Base-by-base conservation (phyloP, 2,329 filamentous ascomycete genomes). In the Diaporthe aspalathi region DNA sequence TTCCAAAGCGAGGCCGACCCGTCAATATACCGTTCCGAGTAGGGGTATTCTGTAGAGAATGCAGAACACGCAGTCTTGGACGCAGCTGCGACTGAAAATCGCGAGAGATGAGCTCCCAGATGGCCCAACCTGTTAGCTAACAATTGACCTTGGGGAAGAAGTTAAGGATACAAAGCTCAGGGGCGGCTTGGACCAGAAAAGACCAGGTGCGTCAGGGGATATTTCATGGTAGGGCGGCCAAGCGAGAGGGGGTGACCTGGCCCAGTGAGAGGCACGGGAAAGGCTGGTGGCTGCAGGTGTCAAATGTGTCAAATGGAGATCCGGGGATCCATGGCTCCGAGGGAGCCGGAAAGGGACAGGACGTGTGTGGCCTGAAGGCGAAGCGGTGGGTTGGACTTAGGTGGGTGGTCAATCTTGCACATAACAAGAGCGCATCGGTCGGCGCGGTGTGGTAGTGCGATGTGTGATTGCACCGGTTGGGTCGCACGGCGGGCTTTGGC, bases 281-380 rank as follows among this genome's bases (percentile, higher is more conserved):
- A 66, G 29, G 69, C 65, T 57, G 71, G 69, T 71, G 69, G 69
- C 71, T 73, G 71, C 71, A 73, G 65, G 62, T 73, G 65, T 73
- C 71, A 73, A 72, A 68, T 17, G 47, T 72, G 68, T 57, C 71
- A 72, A 53, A 70, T 45, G 17, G 24, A 68, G 66, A 57, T 43
- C 53, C 66, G 66, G 54, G 49, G 32, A 67, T 56, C 63, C 63
- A 52, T 56, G 56, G 49, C 32, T 40, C 35, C 62, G 53, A 63
- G 57, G 54, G 50, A 63, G 45, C 68, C 45, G 63, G 54, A 49
- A 57, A 57, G 43, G 47, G 63, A 38, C 29, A 60, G 53, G 62
- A 45, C 22, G 52, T 43, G 32, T 60, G 32, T 22, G 47, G 62
- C 14, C 20, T 40, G 11, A 60, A 60, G 32, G 32, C 40, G 40